These are phyloP conservation scores for Mitragyna speciosa DNA, from an alignment of 257 asterid genomes.

Conservation along the genomic window DNA sequence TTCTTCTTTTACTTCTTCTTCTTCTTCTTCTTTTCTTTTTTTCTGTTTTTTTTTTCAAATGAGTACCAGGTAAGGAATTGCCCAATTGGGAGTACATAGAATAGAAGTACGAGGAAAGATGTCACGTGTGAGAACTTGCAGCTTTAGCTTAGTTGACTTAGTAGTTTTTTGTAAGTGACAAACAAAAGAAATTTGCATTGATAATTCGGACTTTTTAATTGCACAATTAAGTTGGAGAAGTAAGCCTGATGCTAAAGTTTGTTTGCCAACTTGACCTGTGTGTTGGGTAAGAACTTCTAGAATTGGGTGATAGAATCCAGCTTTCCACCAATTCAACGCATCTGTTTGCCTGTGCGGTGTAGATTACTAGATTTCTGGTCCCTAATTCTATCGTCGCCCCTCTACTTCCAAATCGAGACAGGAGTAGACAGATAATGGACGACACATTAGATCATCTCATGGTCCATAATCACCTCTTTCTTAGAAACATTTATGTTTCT, in stretches of 20 bases:
- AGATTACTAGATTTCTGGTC: too few species aligned
- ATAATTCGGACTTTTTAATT: background rate
- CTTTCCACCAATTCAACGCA: background rate
- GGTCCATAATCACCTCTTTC: background rate
- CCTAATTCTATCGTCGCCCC: too few species aligned
- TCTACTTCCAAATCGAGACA: background rate
- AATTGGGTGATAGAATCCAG: background rate
- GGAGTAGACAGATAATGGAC: background rate
- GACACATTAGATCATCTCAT: background rate
- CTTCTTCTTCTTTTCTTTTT: too few species aligned
- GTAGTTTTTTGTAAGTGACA: background rate
- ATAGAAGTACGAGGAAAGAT: background rate
- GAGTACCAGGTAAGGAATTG: background rate
- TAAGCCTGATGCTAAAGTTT: background rate
- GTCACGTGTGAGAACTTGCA: background rate
- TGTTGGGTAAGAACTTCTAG: background rate
- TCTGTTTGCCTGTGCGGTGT: too few species aligned
- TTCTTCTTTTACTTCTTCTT: too few species aligned
- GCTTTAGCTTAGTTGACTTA: background rate
- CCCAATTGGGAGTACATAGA: background rate
- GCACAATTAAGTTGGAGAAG: background rate
- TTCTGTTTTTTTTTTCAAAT: background rate
- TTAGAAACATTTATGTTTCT: too few species aligned
- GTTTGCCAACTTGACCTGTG: background rate
- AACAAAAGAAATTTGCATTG: background rate